phyloP scores from a whole-genome alignment of 2,329 filamentous ascomycete genomes.

The Scedosporium dehoogii region DNA sequence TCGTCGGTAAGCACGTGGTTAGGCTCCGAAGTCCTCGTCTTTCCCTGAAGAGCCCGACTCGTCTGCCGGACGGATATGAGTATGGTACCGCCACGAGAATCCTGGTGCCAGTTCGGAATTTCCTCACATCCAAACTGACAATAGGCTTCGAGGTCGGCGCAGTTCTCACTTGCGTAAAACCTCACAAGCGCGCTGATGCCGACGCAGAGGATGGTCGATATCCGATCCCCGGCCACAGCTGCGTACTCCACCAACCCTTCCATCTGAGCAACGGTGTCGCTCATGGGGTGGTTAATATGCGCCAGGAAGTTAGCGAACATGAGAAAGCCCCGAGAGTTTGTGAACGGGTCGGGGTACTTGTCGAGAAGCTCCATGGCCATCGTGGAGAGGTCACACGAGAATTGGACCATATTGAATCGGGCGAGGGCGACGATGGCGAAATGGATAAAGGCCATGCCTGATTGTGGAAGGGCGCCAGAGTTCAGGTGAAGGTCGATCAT shows the following conservation, averaged over 20 bases:
- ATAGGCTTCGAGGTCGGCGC: constrained; percentile 59
- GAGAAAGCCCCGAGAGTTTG: constrained; percentile 58
- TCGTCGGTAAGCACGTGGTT: constrained; percentile 55
- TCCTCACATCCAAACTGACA: constrained; percentile 66
- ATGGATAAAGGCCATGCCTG: constrained; percentile 58
- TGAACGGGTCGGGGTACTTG: constrained; percentile 52
- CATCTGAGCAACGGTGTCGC: constrained; percentile 46
- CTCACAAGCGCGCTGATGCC: constrained; percentile 57
- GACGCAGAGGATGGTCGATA: constrained; percentile 61
- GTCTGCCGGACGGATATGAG: constrained; percentile 57
- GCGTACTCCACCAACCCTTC: constrained; percentile 59
- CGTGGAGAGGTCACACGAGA: constrained; percentile 55
- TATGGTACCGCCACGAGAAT: constrained; percentile 61
- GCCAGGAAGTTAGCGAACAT: constrained; percentile 61
- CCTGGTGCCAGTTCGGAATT: constrained; percentile 60
- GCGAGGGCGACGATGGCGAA: constrained; percentile 57
- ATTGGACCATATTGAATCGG: constrained; percentile 60
- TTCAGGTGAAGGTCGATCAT: constrained; percentile 58
- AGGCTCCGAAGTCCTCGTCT: constrained; percentile 46
- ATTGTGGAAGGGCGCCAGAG: constrained; percentile 57
- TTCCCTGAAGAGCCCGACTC: constrained; percentile 63
- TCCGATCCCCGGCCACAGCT: constrained; percentile 57
- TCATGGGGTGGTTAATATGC: constrained; percentile 56
- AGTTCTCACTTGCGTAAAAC: constrained; percentile 60
- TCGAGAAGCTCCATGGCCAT: constrained; percentile 56